phyloP scores from a whole-genome alignment of 495 filamentous ascomycete genomes.

The Talaromyces wortmannii region DNA sequence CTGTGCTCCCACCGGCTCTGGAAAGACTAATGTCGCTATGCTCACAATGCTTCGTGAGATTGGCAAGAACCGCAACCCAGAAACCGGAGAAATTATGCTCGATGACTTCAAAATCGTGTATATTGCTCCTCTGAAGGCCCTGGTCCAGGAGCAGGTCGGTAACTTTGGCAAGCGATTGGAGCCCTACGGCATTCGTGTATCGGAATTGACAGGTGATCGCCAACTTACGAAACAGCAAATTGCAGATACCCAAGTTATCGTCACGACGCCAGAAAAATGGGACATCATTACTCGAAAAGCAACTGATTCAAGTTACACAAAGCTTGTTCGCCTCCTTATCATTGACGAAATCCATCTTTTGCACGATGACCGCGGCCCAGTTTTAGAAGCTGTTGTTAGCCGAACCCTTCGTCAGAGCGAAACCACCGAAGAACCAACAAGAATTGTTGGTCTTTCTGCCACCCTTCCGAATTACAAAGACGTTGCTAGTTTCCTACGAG shows the following conservation, averaged over 20 bases:
- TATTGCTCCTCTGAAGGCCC: conserved; percentile 95
- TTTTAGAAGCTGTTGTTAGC: conserved; percentile 94
- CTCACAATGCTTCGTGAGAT: conserved; percentile 93
- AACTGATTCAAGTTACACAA: conserved; percentile 94
- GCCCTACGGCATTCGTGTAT: conserved; percentile 83
- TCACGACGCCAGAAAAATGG: conserved; percentile 99
- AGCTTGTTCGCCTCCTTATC: conserved; percentile 87
- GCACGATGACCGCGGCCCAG: conserved; percentile 95
- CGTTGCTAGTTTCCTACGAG: conserved; percentile 91
- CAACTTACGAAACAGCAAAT: conserved; percentile 97
- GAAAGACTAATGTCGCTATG: conserved; percentile 99
- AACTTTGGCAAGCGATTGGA: conserved; percentile 91
- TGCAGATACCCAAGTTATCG: conserved; percentile 91
- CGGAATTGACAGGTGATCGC: conserved; percentile 97
- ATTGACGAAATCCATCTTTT: conserved; percentile 98
- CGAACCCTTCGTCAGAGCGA: conserved; percentile 88
- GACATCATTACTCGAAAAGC: conserved; percentile 96
- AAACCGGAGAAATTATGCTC: conserved; percentile 82
- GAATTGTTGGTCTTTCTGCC: conserved; percentile 87
- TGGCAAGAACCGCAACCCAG: conserved; percentile 83
- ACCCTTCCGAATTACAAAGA: conserved; percentile 96
- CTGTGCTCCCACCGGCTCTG: conserved; percentile 93
- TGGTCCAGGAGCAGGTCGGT: conserved; percentile 92
- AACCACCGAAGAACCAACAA: conserved; percentile 85
- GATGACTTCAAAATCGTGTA: conserved; percentile 99